Base-by-base conservation (phyloP, 805 yeast genomes). In the Kodamaea lidongshanica region DNA sequence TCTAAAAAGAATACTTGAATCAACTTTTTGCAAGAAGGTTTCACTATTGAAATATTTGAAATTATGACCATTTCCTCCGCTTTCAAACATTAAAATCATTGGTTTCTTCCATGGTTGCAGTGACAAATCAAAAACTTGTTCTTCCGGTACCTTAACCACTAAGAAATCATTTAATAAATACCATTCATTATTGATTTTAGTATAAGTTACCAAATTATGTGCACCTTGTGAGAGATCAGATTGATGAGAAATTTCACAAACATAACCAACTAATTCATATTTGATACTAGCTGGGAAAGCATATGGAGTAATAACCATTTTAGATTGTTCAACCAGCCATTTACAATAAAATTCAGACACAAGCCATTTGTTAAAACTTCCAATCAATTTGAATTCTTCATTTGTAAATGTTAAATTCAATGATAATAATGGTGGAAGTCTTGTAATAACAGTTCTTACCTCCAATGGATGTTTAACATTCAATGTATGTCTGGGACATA, bases 91-190 rank as follows among this genome's bases (percentile, higher is more conserved):
- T 10, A 83, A 59, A 16, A 80, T 62, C 11, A 81, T 77, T 1
- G 96, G 95, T 18, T 74, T 74, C 50, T 92, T 92, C 95, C 96
- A 88, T 62, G 79, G 66, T n/a, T n/a, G n/a, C 28, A 68, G 65
- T 1, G 76, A 59, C 27, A 86, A 56, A 48, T 86, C 74, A 27
- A 87, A 65, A 0, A 83, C 96, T 43, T 92, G 96, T 9, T 68
- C 70, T 42, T 79, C 84, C 1, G 79, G 67, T 1, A 92, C 67
- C 14, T 76, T 78, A 44, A 75, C 72, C 10, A 88, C 97, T 40
- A 92, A 60, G 55, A 89, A 92, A 54, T 92, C 97, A 50, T 92
- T 92, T 53, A 92, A 86, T 48, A 92, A 53, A 46, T 69, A 75
- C 98, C 98, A 92, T 43, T 49, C 49, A 27, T 67, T 67, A 10